These are phyloP conservation scores for Aureobasidium sp. DNA, from an alignment of 2,329 filamentous ascomycete species.

Conservation along the genomic window DNA sequence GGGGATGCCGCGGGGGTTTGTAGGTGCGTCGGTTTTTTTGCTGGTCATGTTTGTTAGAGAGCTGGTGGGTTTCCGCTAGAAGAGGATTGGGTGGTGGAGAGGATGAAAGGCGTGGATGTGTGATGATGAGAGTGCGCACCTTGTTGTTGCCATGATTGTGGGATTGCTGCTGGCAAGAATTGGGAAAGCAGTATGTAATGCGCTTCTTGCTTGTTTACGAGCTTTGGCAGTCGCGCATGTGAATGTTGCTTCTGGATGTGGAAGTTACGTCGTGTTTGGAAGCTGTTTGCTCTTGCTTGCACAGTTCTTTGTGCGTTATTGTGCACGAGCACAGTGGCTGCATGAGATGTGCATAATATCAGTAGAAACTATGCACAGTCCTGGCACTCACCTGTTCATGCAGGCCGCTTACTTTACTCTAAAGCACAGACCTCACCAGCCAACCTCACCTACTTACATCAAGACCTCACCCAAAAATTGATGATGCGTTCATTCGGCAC, in stretches of 20 bases:
- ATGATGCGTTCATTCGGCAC: constrained; percentile 6
- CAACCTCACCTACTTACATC: constrained; percentile 6
- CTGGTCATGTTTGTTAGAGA: not conserved
- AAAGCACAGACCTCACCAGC: not conserved
- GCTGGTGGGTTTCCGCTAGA: not conserved
- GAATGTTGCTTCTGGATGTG: constrained; percentile 4
- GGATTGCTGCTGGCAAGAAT: not conserved
- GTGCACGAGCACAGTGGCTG: not conserved
- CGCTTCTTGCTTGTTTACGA: not conserved
- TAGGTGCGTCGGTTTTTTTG: constrained; percentile 32
- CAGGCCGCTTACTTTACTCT: not conserved
- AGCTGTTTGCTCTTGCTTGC: constrained; percentile 1
- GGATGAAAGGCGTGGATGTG: too few species aligned
- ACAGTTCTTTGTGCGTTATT: not conserved
- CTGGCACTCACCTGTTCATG: not conserved
- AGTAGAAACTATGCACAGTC: not conserved
- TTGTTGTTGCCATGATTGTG: constrained; percentile 3
- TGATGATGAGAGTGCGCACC: not conserved
- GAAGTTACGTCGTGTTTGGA: constrained; percentile 7
- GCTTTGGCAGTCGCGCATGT: not conserved
- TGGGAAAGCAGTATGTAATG: too few species aligned
- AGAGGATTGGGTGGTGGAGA: not conserved
- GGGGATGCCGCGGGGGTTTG: constrained; percentile 70
- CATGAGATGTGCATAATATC: not conserved
- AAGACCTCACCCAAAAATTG: not conserved